Percentiles rank a stretch among this genome's conserved stretches.
These are phyloP conservation scores for Suhomyces kunorum DNA, from an alignment of 1,139 yeast species.

Conservation along the genomic window DNA sequence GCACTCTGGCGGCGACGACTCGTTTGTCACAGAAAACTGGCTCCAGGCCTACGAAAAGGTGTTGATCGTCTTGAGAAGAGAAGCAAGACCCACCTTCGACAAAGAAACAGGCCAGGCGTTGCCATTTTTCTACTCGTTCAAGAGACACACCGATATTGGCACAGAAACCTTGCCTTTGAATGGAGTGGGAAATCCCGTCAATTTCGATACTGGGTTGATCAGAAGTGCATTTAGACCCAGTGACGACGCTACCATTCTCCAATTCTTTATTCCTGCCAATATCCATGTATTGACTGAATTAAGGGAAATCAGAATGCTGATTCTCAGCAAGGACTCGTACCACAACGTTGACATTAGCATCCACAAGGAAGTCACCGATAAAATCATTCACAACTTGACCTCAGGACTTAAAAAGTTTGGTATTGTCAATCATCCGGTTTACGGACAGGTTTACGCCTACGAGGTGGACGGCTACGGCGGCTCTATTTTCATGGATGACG, in stretches of 20 bases:
- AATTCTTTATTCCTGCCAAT: constrained; percentile 83
- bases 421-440: constrained; percentile 62
- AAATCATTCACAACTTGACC: constrained; percentile 46
- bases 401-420: constrained; percentile 66
- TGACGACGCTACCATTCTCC: constrained; percentile 82
- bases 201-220: constrained; percentile 65
- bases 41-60: constrained; percentile 55
- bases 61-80: constrained; percentile 57
- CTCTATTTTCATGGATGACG: constrained; percentile 79
- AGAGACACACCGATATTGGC: constrained; percentile 72
- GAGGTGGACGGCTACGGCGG: constrained; percentile 91
- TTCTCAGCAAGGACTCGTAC: constrained; percentile 18
- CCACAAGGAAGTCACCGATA: constrained; percentile 25
- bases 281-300: constrained; percentile 74
- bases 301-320: constrained; percentile 27
- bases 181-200: constrained; percentile 85
- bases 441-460: constrained; percentile 80
- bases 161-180: constrained; percentile 77
- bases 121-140: constrained; percentile 62
- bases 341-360: constrained; percentile 13
- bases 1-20: constrained; percentile 48
- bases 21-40: constrained; percentile 62
- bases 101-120: constrained; percentile 53
- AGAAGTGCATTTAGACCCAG: constrained; percentile 91
- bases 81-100: constrained; percentile 64